phyloP scores from a whole-genome alignment of 2,329 filamentous ascomycete genomes.

The Fusarium brachygibbosum region DNA sequence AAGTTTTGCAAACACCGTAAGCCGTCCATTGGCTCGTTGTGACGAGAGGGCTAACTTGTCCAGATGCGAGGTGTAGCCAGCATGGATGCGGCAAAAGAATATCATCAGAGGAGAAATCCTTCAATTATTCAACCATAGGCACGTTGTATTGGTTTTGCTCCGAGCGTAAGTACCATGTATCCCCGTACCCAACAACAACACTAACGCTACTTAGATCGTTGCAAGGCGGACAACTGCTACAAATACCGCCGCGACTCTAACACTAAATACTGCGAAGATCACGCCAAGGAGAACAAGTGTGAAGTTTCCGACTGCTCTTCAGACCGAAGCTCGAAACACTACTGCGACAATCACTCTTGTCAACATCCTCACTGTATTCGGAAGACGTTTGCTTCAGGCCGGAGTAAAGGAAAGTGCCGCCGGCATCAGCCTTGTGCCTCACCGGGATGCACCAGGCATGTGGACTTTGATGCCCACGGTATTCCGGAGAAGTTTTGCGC shows the following conservation, averaged over 20 bases:
- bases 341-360: constrained; percentile 28
- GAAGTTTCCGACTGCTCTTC: not conserved
- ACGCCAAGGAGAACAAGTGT: constrained; percentile 16
- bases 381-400: not conserved
- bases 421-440: constrained; percentile 36
- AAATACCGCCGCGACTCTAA: not conserved
- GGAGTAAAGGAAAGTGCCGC: constrained; percentile 7
- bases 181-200: fast-evolving
- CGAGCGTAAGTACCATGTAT: not conserved
- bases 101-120: not conserved
- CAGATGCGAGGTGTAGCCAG: constrained; percentile 14
- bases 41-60: not conserved
- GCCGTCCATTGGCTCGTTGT: fast-evolving
- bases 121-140: constrained; percentile 1
- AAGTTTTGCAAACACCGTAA: constrained; percentile 9
- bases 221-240: constrained; percentile 16
- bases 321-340: constrained; percentile 1
- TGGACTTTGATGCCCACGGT: not conserved
- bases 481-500: constrained; percentile 17
- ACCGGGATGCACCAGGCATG: constrained; percentile 9
- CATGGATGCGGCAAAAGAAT: not conserved
- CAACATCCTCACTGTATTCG: constrained; percentile 1
- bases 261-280: constrained; percentile 14
- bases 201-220: constrained; percentile 16
- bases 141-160: constrained; percentile 14